Conservation (phyloP, 106 monocot genomes). For the Posidonia australis region DNA sequence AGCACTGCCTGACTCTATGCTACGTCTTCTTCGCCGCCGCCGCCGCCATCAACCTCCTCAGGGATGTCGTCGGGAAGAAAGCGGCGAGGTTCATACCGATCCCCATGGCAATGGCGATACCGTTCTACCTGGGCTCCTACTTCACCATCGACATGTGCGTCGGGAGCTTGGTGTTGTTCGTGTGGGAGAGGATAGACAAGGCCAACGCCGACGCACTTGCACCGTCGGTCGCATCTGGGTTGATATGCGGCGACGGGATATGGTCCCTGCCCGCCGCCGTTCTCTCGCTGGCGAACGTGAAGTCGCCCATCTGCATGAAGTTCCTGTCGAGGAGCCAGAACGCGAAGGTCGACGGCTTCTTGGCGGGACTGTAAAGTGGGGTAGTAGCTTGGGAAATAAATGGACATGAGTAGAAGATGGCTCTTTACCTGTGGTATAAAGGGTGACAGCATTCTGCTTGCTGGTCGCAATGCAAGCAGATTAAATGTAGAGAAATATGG, state of each 20-base stretch:
- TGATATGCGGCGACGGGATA: conserved; percentile 41
- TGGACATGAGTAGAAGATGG: too few relatives aligned
- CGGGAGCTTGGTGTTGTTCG: conserved; percentile 30
- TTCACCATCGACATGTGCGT: conserved; percentile 39
- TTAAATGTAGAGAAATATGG: too few relatives aligned
- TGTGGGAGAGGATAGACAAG: conserved; percentile 25
- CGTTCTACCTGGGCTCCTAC: conserved; percentile 34
- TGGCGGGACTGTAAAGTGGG: too few relatives aligned
- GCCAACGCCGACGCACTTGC: conserved; percentile 22
- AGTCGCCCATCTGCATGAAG: conserved; percentile 41
- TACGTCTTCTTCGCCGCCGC: conserved; percentile 26
- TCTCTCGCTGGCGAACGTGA: conserved; percentile 25
- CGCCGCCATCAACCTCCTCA: conserved; percentile 10
- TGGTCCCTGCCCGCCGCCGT: conserved; percentile 27
- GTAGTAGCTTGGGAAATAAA: too few relatives aligned
- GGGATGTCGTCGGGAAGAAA: conserved; percentile 19
- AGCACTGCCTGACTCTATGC: conserved; percentile 29
- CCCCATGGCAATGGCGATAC: conserved; percentile 43
- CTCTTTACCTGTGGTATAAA: too few relatives aligned
- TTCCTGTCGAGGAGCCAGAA: conserved; percentile 28
- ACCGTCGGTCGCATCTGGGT: conserved; percentile 29
- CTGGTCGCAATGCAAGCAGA: too few relatives aligned
- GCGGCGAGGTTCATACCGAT: conserved; percentile 22
- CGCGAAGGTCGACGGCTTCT: conserved; percentile 3
- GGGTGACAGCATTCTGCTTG: too few relatives aligned